Evolutionary conservation across 2,329 filamentous ascomycete species (phyloP), one percentile per base, ranked within the genome.

Genomic region (Zymoseptoria tritici): DNA sequence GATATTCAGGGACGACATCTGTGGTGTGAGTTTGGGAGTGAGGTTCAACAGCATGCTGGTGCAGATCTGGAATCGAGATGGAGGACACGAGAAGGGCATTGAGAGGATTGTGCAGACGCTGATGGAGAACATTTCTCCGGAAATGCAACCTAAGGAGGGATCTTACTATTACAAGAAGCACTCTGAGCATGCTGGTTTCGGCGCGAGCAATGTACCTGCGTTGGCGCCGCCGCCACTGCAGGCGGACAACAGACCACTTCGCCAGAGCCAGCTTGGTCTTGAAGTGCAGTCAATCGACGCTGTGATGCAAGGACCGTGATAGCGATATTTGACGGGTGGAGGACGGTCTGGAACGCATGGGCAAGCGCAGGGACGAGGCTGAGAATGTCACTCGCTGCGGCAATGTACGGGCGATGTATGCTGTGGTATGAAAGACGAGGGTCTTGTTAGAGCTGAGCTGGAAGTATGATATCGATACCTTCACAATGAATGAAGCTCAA

Each of bases 21-120:
- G 92, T 73, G 93, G 93, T 55, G 86, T 97, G 53, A 90, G 89
- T 50, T 85, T 94, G 65, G 91, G 89, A 1, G 89, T 93, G 60
- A 87, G 92, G 69, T 95, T 94, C 81, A 96, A 92, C 77, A 88
- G 87, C 29, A 87, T 93, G 73, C 84, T 96, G 64, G 88, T 97
- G 72, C 89, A 89, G 67, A 84, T 97, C 70, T 97, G 93, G 93
- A 94, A 96, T 77, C 90, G 94, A 63, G 89, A 96, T 70, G 86
- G 87, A 21, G 86, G 85, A 61, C 91, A 94, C 75, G 81, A 90
- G 70, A 85, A 83, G 67, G 94, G 91, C 5, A 83, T 94, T 67
- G 85, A 93, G 71, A 83, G 80, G 64, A 81, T 97, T 61, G 81
- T 92, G 54, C 78, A 84, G 63, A 87, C 85, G 54, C 86, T 96